phyloP scores from a whole-genome alignment of 148 eudicot genomes.

The Fagopyrum homotropicum region DNA sequence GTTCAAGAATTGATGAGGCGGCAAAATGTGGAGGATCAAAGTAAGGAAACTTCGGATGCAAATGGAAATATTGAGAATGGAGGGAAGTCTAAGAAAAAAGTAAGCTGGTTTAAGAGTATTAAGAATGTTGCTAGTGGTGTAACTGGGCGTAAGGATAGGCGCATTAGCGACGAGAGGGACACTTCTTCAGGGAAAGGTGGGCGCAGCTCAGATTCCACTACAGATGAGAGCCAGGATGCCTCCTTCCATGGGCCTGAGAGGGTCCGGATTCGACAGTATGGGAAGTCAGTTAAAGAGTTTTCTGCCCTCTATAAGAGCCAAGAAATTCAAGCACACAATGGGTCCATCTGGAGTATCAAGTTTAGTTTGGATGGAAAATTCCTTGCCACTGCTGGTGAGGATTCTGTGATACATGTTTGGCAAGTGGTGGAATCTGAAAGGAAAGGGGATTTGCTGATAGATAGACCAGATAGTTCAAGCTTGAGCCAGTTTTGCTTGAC shows the following conservation, averaged over 20 bases:
- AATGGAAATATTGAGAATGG: constrained; percentile 53
- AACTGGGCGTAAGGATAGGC: constrained; percentile 57
- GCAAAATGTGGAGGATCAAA: constrained; percentile 74
- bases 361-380: constrained; percentile 82
- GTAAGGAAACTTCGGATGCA: constrained; percentile 10
- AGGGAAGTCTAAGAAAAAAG: constrained; percentile 58
- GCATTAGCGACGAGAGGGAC: constrained; percentile 29
- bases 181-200: constrained; percentile 10
- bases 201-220: constrained; percentile 84
- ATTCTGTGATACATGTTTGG: constrained; percentile 78
- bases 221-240: constrained; percentile 89
- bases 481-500: constrained; percentile 1
- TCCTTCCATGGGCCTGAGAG: constrained; percentile 80
- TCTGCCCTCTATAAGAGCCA: constrained; percentile 50
- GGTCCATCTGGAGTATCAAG: constrained; percentile 66
- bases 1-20: constrained; percentile 93
- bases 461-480: not conserved
- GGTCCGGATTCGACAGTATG: constrained; percentile 73
- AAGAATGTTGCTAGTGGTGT: constrained; percentile 66
- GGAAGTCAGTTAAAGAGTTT: constrained; percentile 67
- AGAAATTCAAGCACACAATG: constrained; percentile 63
- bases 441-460: constrained; percentile 27
- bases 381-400: constrained; percentile 80
- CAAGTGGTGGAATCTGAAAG: constrained; percentile 29
- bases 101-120: constrained; percentile 56